phyloP scores from a whole-genome alignment of 441 rosid species.

The Bocquillonia castaneifolia region DNA sequence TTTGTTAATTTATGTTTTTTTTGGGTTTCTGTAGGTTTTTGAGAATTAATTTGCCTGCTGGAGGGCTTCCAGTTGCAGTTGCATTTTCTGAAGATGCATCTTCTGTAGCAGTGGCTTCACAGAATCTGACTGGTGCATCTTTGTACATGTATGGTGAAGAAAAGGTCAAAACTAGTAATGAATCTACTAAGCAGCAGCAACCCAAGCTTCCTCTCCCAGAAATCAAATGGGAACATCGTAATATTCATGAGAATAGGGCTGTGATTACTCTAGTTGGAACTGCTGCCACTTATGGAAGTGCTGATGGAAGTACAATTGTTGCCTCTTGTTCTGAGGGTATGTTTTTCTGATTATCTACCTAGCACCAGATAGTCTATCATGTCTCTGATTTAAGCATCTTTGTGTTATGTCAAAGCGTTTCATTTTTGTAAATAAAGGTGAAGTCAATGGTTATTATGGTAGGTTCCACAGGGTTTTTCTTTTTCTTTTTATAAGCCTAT shows the following conservation, averaged over 20 bases:
- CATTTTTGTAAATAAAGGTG: background rate
- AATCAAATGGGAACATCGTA: conserved; percentile 83
- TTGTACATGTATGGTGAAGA: conserved; percentile 90
- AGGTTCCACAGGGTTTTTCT: background rate
- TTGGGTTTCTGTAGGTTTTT: conserved; percentile 49
- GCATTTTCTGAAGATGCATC: conserved; percentile 72
- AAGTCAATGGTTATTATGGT: background rate
- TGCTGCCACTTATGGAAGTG: conserved; percentile 74
- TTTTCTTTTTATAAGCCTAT: background rate
- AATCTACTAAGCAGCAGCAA: conserved; percentile 56
- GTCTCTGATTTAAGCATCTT: background rate
- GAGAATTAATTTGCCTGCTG: conserved; percentile 76
- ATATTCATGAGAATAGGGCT: conserved; percentile 58
- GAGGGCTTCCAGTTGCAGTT: conserved; percentile 81
- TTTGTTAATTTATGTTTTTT: background rate
- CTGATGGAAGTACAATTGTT: conserved; percentile 76
- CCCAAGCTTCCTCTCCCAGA: conserved; percentile 80
- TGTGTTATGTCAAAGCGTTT: no score
- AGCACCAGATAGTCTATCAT: background rate
- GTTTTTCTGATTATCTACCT: background rate
- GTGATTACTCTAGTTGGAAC: conserved; percentile 68
- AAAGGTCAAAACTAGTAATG: conserved; percentile 42
- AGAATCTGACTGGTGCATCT: conserved; percentile 58
- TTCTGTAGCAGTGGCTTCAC: conserved; percentile 73
- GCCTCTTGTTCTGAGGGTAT: conserved; percentile 97